phyloP scores from a whole-genome alignment of 176 grass and related monocot species.

The Stipa capillata region DNA sequence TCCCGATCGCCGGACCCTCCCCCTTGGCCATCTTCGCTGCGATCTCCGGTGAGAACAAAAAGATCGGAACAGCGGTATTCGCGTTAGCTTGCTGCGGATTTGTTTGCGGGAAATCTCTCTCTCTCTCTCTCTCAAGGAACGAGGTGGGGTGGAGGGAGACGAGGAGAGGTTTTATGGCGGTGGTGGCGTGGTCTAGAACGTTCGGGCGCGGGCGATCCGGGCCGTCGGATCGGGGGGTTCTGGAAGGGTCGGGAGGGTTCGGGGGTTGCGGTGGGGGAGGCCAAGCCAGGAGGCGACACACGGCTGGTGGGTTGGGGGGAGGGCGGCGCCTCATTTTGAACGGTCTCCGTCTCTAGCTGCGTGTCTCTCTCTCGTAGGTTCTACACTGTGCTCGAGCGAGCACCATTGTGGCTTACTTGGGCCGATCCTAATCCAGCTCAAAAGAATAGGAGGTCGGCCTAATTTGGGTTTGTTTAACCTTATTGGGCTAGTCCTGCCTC shows the following conservation, averaged over 20 bases:
- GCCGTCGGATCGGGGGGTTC: slow-evolving; percentile 30
- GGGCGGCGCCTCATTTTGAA: not conserved
- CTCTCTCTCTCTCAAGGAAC: not conserved
- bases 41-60: too few species aligned
- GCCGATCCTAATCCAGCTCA: too few species aligned
- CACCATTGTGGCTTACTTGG: too few species aligned
- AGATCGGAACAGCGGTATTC: not conserved
- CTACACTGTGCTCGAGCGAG: slow-evolving; percentile 24
- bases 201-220: not conserved
- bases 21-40: slow-evolving; percentile 47
- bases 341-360: not conserved
- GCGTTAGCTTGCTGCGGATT: not conserved
- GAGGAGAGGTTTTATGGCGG: slow-evolving; percentile 8
- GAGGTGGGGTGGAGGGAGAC: not conserved
- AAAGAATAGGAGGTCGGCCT: too few species aligned
- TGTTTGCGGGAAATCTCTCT: not conserved
- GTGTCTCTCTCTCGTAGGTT: slow-evolving; percentile 13
- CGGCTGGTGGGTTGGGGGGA: not conserved
- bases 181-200: not conserved
- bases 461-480: too few species aligned
- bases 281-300: not conserved
- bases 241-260: slow-evolving; percentile 23
- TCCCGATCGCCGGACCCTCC: slow-evolving; percentile 84
- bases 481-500: too few species aligned
- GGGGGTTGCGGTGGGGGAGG: not conserved